phyloP scores from a whole-genome alignment of 768 basidiomycete genomes.

The Lactarius psammicola region DNA sequence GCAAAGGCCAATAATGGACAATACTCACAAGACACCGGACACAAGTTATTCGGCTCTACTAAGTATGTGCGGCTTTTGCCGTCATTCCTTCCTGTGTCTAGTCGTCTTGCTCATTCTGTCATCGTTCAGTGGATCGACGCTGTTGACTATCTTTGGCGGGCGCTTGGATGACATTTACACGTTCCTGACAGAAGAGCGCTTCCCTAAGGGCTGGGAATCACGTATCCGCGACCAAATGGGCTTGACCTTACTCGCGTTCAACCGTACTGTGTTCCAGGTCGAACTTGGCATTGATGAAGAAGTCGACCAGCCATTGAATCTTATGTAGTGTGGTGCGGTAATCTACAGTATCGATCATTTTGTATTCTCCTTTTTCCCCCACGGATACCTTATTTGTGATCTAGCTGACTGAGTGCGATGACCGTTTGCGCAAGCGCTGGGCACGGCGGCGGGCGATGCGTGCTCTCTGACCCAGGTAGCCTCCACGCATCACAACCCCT shows the following conservation, averaged over 20 bases:
- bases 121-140: slow-evolving; percentile 51
- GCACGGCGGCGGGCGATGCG: slow-evolving; percentile 13
- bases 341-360: background rate
- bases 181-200: slow-evolving; percentile 62
- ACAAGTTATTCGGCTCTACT: slow-evolving; percentile 62
- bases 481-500: slow-evolving; percentile 21
- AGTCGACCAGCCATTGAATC: slow-evolving; percentile 17
- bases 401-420: background rate
- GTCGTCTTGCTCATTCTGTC: background rate
- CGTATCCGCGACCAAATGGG: slow-evolving; percentile 51
- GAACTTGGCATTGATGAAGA: slow-evolving; percentile 37
- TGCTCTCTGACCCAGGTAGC: background rate
- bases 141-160: slow-evolving; percentile 68
- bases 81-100: background rate
- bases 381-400: background rate
- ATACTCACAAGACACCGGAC: slow-evolving; percentile 49
- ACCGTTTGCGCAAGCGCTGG: slow-evolving; percentile 6
- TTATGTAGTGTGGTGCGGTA: slow-evolving; percentile 3
- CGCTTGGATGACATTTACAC: slow-evolving; percentile 52
- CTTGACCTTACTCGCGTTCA: slow-evolving; percentile 58
- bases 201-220: slow-evolving; percentile 73
- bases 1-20: slow-evolving; percentile 52
- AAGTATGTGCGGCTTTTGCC: slow-evolving; percentile 48
- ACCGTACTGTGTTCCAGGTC: slow-evolving; percentile 37
- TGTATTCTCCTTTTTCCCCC: too few relatives aligned